phyloP scores from a whole-genome alignment of 805 yeast genomes.

The Yarrowia sp. region DNA sequence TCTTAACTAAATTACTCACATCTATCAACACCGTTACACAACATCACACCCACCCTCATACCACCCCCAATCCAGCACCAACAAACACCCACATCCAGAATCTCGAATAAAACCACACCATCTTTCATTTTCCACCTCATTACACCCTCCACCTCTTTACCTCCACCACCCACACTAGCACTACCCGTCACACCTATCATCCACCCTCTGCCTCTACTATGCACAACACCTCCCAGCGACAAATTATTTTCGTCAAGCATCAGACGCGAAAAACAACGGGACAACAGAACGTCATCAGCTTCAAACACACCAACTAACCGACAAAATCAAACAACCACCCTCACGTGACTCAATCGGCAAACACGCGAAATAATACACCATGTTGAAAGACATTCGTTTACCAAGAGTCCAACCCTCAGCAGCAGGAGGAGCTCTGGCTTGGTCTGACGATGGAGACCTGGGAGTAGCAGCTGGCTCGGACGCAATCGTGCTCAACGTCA shows the following conservation, averaged over 20 bases:
- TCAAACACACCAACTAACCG: neutral
- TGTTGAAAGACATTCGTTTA: conserved; percentile 23
- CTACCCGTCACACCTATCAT: neutral
- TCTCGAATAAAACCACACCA: neutral
- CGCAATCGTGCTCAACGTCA: conserved; percentile 4
- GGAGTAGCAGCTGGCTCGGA: conserved; percentile 12
- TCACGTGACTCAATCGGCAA: too few species aligned
- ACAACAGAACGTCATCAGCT: neutral
- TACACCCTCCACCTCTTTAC: too few species aligned
- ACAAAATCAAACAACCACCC: neutral
- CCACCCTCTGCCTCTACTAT: conserved; percentile 3
- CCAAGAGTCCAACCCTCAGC: conserved; percentile 12
- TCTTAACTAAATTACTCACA: too few species aligned
- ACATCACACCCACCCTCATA: too few species aligned
- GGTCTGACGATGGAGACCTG: conserved; percentile 22
- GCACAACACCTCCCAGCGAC: conserved; percentile 24
- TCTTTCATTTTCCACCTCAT: neutral
- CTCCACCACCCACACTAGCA: neutral
- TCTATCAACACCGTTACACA: too few species aligned
- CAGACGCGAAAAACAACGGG: conserved; percentile 13
- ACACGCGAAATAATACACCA: neutral
- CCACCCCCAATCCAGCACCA: too few species aligned
- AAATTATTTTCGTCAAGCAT: conserved; percentile 4
- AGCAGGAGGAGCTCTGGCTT: conserved; percentile 12
- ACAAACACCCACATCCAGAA: too few species aligned